Conservation (phyloP, 495 filamentous ascomycete genomes). For the Penicillium desertorum region DNA sequence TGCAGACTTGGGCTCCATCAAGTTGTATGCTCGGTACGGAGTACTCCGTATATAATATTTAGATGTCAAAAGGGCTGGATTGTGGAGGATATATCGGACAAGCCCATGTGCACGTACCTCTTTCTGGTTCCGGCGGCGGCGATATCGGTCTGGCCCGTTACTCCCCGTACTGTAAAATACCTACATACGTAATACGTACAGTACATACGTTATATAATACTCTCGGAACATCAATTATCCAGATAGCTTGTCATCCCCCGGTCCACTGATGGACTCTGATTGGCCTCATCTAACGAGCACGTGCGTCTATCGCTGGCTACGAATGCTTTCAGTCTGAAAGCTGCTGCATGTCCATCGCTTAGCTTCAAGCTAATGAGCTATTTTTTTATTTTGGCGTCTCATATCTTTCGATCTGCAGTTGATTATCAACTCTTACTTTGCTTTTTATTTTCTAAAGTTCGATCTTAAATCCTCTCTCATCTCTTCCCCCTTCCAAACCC, state of each 20-base stretch:
- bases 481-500: background rate
- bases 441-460: no score
- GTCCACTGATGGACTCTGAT: background rate
- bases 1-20: slow-evolving; percentile 14
- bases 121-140: background rate
- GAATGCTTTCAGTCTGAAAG: slow-evolving; percentile 4
- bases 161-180: background rate
- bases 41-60: background rate
- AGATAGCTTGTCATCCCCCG: background rate
- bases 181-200: no score
- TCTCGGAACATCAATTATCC: background rate
- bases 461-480: background rate
- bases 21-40: background rate
- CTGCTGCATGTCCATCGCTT: slow-evolving; percentile 12
- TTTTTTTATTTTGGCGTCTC: slow-evolving; percentile 3
- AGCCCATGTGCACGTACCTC: background rate
- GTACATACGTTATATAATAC: background rate
- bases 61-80: no score
- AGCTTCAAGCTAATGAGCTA: slow-evolving; percentile 1
- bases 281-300: slow-evolving; percentile 7
- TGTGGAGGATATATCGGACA: background rate
- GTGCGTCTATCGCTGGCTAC: slow-evolving; percentile 16
- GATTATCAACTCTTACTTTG: background rate
- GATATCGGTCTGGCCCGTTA: background rate
- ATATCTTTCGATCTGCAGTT: background rate